A percentile compares a stretch with the other conserved stretches of the same genome.
Evolutionary conservation across 2,329 filamentous ascomycete genomes (phyloP).

Genomic region (Sporothrix brunneoviolacea): DNA sequence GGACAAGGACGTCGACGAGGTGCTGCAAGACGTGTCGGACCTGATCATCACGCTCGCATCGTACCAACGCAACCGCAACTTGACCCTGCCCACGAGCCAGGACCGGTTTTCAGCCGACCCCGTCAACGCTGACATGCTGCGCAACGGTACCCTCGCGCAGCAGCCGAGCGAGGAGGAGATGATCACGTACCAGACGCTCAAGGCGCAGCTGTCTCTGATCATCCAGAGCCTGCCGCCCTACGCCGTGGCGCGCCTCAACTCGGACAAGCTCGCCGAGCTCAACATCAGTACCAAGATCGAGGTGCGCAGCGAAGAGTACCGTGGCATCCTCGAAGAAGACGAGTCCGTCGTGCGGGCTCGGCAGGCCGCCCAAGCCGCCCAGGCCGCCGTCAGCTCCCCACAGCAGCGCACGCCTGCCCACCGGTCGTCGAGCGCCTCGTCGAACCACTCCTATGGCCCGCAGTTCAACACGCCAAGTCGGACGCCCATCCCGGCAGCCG

Average conservation of each 20-base stretch:
- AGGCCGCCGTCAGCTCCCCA: conserved; percentile 23
- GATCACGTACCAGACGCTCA: conserved; percentile 64
- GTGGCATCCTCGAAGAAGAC: conserved; percentile 78
- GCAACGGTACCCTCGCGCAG: conserved; percentile 58
- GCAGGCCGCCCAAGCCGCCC: conserved; percentile 18
- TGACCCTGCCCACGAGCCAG: conserved; percentile 59
- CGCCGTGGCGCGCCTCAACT: conserved; percentile 77
- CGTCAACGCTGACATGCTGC: conserved; percentile 59
- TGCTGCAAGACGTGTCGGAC: conserved; percentile 67
- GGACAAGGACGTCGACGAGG: conserved; percentile 59
- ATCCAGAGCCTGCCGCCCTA: conserved; percentile 74
- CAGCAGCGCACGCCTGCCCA: conserved; percentile 24
- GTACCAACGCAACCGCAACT: conserved; percentile 71
- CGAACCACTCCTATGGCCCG: conserved; percentile 36
- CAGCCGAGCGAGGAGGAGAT: conserved; percentile 56
- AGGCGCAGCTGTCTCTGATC: conserved; percentile 66
- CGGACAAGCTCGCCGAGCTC: conserved; percentile 75
- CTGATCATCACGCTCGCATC: conserved; percentile 70
- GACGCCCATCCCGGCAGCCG: conserved; percentile 32
- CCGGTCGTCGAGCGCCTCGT: conserved; percentile 29
- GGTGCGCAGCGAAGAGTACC: conserved; percentile 65
- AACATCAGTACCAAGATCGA: conserved; percentile 74
- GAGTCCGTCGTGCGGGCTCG: conserved; percentile 48
- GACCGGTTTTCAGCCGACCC: conserved; percentile 55
- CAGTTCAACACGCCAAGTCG: conserved; percentile 44